Conservation (phyloP, 805 yeast genomes). For the Torulaspora microellipsoides region DNA sequence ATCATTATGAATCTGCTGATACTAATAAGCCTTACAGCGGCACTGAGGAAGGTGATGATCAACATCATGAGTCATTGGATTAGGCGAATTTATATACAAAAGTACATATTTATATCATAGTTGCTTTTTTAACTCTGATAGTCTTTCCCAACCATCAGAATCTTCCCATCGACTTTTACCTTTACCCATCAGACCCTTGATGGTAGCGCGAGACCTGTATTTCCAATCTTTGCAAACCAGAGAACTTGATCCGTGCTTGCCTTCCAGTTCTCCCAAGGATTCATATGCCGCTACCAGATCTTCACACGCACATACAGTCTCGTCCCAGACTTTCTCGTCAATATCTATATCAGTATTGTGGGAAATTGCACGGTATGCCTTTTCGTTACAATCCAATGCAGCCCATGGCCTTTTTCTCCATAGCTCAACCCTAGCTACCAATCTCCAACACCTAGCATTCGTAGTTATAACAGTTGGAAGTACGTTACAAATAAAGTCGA, state of each 20-base stretch:
- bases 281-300: constrained; percentile 85
- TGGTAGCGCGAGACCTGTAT: constrained; percentile 68
- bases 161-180: constrained; percentile 80
- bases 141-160: constrained; percentile 66
- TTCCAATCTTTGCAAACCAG: constrained; percentile 92
- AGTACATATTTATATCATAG: constrained; percentile 8
- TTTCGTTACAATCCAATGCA: constrained; percentile 78
- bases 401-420: constrained; percentile 90
- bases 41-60: background rate
- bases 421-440: constrained; percentile 76
- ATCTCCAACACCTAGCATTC: constrained; percentile 63
- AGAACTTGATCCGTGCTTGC: constrained; percentile 74
- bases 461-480: constrained; percentile 68
- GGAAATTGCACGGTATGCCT: constrained; percentile 71
- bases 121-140: constrained; percentile 40
- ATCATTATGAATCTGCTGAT: too few species aligned
- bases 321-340: constrained; percentile 63
- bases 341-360: constrained; percentile 60
- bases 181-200: constrained; percentile 71
- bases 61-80: background rate
- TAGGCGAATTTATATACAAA: background rate
- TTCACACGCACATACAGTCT: constrained; percentile 70
- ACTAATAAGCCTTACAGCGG: too few species aligned
- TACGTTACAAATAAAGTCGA: constrained; percentile 63
- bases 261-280: constrained; percentile 78